Conservation (phyloP, 1,284 basidiomycete genomes). For the Ustilago sp. region DNA sequence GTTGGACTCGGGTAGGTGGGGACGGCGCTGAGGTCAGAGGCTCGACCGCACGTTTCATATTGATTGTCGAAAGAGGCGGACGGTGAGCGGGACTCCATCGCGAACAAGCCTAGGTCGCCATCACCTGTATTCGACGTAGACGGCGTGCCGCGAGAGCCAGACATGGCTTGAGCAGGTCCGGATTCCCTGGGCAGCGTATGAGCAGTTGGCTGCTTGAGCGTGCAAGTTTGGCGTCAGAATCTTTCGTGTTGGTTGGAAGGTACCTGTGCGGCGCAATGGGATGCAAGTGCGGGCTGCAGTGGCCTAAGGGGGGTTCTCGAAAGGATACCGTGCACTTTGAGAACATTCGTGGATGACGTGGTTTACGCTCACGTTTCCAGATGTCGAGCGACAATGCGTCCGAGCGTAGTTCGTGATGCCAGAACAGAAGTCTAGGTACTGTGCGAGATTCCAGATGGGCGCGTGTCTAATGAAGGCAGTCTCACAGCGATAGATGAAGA, state of each 20-base stretch:
- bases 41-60: neutral
- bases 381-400: neutral
- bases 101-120: constrained; percentile 46
- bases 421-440: neutral
- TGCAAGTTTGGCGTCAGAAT: neutral
- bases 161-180: constrained; percentile 7
- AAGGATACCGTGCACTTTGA: constrained; percentile 6
- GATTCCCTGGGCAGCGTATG: neutral
- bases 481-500: neutral
- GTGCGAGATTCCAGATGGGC: neutral
- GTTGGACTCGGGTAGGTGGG: constrained; percentile 20
- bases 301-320: neutral
- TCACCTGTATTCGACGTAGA: constrained; percentile 31
- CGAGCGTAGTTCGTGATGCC: neutral
- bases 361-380: neutral
- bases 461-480: neutral
- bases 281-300: neutral
- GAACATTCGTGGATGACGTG: neutral
- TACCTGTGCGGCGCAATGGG: neutral
- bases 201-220: neutral
- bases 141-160: constrained; percentile 8
- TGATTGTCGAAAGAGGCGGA: constrained; percentile 35
- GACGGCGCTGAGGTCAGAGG: constrained; percentile 8
- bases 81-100: constrained; percentile 38
- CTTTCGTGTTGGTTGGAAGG: neutral